Base-by-base conservation (phyloP, 768 basidiomycete species). In the Lactarius pseudohatsudake region DNA sequence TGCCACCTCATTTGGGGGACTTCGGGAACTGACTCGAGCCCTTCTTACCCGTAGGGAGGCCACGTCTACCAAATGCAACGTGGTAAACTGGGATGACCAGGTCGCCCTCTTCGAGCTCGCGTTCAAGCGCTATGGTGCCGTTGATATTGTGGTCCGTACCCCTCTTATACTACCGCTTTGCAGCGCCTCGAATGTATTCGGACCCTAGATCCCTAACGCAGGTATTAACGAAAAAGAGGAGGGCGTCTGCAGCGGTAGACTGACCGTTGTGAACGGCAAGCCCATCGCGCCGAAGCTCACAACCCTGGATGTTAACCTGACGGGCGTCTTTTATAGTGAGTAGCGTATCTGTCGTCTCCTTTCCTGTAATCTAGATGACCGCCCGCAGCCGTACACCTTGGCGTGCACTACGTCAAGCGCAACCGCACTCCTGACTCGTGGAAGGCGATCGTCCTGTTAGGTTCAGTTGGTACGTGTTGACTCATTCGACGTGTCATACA, bases 391-490 rank as follows among this genome's bases (percentile, higher is more conserved):
- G 64, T 68, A 53, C 73, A 74, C 43, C 72, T 79, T 28, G 77
- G 71, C 3, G 69, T 77, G 53, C 72, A 76, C 62, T 76, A 77
- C 65, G 64, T 79, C 32, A 66, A 70, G 41, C 58, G 60, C 10
- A 67, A 71, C 26, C 62, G 69, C 32, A 28, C 59, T 28, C 54
- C 36, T 28, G 69, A 41, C 30, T 57, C 64, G 4, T 67, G 72
- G 54, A 78, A 76, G 59, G 70, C 75, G 5, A 68, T 78, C 56
- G 71, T 77, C 0, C 61, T 78, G 9, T 70, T 78, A 1, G 77
- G 77, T 30, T 77, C 76, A 9, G 72, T 78, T 69, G 74, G 76
- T 75, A 45, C 22, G 75, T 67, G n/a, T 18, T 11, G n/a, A n/a
- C 16, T 18, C 38, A 18, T 18, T 61, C 34, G 20, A 26, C 15